phyloP scores from a whole-genome alignment of 2,329 filamentous ascomycete species.

The Sporothrix curviconia region DNA sequence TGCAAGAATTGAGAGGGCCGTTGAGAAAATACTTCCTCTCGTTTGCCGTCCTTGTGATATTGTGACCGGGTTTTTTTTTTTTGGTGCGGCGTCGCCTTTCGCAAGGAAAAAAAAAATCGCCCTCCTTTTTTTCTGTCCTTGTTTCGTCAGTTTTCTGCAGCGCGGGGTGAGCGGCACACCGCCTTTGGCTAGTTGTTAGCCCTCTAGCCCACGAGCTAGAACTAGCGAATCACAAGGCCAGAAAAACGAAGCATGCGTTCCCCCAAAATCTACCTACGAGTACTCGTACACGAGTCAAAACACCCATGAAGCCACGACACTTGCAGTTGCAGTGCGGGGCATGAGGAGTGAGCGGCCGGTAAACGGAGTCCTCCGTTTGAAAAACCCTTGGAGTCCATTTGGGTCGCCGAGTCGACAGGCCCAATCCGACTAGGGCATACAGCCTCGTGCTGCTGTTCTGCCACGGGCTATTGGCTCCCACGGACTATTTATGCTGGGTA shows the following conservation, averaged over 20 bases:
- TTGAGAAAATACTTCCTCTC: not conserved
- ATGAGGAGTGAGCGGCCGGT: too few relatives aligned
- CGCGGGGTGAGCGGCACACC: constrained; percentile 11
- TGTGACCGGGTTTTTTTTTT: not conserved
- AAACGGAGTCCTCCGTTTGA: too few relatives aligned
- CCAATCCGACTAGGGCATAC: constrained; percentile 4
- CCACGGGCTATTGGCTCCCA: not conserved
- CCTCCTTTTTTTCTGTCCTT: constrained; percentile 1
- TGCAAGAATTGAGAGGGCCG: not conserved
- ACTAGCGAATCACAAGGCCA: not conserved
- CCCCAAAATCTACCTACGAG: too few relatives aligned
- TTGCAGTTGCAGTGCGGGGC: too few relatives aligned
- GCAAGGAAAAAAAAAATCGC: constrained; percentile 3
- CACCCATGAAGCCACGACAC: too few relatives aligned
- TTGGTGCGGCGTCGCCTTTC: not conserved
- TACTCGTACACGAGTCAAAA: too few relatives aligned
- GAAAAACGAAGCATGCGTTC: constrained; percentile 5
- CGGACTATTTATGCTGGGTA: not conserved
- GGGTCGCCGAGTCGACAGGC: too few relatives aligned
- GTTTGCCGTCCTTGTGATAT: not conserved
- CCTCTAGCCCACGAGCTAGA: too few relatives aligned
- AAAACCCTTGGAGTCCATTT: too few relatives aligned
- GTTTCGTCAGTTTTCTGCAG: constrained; percentile 9
- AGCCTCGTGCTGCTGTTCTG: constrained; percentile 1
- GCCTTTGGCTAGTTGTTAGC: constrained; percentile 8